phyloP scores from a whole-genome alignment of 345 rosid genomes.

The Gynandropsis gynandra region DNA sequence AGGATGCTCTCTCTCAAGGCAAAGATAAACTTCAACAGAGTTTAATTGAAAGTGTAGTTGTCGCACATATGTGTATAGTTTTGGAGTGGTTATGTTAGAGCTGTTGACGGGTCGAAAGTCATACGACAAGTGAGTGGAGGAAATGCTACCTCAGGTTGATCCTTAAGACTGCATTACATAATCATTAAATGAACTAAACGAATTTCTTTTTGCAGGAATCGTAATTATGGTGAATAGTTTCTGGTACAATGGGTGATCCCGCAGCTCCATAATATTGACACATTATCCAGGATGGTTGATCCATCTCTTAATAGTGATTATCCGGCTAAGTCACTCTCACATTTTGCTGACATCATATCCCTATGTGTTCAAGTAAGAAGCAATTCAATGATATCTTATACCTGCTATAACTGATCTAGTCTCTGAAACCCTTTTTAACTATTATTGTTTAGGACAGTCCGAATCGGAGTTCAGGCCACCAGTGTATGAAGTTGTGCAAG shows the following conservation, averaged over 20 bases:
- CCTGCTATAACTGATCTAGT: too few species aligned
- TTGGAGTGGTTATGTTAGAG: too few species aligned
- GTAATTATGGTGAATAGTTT: conserved; percentile 75
- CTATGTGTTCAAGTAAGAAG: conserved; percentile 89
- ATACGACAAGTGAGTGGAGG: too few species aligned
- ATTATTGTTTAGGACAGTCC: conserved; percentile 37
- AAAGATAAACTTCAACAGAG: too few species aligned
- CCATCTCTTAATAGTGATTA: conserved; percentile 71
- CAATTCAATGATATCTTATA: too few species aligned
- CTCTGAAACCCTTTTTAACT: background rate
- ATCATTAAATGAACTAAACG: too few species aligned
- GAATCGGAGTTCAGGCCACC: conserved; percentile 76
- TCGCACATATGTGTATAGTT: too few species aligned
- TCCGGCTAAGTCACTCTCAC: conserved; percentile 82
- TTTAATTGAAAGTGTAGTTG: too few species aligned
- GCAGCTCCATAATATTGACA: conserved; percentile 88
- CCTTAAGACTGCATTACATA: too few species aligned
- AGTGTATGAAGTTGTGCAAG: conserved; percentile 97
- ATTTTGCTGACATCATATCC: conserved; percentile 85
- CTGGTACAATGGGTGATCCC: conserved; percentile 97
- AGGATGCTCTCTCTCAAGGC: too few species aligned
- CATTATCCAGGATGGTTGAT: conserved; percentile 94
- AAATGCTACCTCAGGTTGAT: too few species aligned
- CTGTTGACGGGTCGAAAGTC: too few species aligned
- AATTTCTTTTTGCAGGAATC: conserved; percentile 39